These are phyloP conservation scores for Caloboletus firmus DNA, from an alignment of 1,284 basidiomycete genomes.

Conservation along the genomic window DNA sequence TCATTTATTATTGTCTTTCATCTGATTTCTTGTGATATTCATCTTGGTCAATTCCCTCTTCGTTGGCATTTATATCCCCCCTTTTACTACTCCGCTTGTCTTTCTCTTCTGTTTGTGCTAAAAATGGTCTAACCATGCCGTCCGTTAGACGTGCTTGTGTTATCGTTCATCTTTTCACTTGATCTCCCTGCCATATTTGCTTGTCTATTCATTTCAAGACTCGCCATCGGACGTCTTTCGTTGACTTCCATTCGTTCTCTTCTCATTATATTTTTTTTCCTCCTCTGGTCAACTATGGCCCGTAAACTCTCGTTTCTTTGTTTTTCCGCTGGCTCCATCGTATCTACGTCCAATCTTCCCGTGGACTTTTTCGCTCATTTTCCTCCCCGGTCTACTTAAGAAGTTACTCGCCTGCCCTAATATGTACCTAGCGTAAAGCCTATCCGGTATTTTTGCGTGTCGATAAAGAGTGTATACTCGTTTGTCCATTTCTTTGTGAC, in stretches of 20 bases:
- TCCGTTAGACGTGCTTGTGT: slow-evolving; percentile 8
- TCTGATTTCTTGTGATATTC: slow-evolving; percentile 17
- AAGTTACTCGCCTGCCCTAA: slow-evolving; percentile 14
- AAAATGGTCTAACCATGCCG: slow-evolving; percentile 15
- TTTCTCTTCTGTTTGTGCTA: slow-evolving; percentile 4
- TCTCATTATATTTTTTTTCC: slow-evolving; percentile 12
- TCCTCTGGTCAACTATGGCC: neutral
- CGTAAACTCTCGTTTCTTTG: neutral
- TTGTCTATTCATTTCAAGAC: slow-evolving; percentile 10
- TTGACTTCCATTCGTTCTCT: slow-evolving; percentile 11
- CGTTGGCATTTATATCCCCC: slow-evolving; percentile 11
- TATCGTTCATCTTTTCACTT: slow-evolving; percentile 1
- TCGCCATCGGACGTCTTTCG: slow-evolving; percentile 11
- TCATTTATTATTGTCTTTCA: slow-evolving; percentile 1
- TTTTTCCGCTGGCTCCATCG: too few relatives aligned
- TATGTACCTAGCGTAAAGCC: slow-evolving; percentile 25
- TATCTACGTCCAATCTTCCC: neutral
- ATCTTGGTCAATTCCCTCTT: slow-evolving; percentile 13
- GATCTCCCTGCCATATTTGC: slow-evolving; percentile 3
- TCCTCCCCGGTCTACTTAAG: neutral
- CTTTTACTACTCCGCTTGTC: slow-evolving; percentile 15
- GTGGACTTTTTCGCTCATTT: neutral
- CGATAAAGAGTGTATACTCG: slow-evolving; percentile 1
- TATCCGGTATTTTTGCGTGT: slow-evolving; percentile 1
- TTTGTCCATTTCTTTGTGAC: neutral